phyloP scores from a whole-genome alignment of 2,329 filamentous ascomycete species.

The Diaporthe sp. region DNA sequence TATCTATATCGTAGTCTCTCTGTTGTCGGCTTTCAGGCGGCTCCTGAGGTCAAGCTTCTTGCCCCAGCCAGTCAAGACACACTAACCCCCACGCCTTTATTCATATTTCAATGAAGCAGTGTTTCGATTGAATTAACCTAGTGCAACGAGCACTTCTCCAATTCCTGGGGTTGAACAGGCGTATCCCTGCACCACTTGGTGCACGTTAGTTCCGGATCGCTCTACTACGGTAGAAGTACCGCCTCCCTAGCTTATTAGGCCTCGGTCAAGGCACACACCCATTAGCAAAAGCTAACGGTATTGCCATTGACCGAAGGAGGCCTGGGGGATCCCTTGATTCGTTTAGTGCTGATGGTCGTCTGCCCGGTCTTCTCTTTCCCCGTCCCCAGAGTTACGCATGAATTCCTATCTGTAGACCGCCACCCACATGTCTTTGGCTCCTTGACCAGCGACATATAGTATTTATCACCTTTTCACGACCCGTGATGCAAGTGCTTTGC shows the following conservation, averaged over 20 bases:
- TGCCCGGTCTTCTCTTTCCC: not conserved
- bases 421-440: not conserved
- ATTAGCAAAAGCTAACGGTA: not conserved
- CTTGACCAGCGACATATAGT: not conserved
- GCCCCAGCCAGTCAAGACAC: not conserved
- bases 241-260: not conserved
- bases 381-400: not conserved
- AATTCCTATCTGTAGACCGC: too few species aligned
- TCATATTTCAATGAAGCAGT: not conserved
- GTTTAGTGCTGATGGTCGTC: not conserved
- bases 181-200: not conserved
- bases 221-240: not conserved
- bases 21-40: not conserved
- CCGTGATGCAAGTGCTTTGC: not conserved
- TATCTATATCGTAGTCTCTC: not conserved
- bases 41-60: not conserved
- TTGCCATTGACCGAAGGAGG: not conserved
- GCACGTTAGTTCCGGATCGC: not conserved
- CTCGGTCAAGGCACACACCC: not conserved
- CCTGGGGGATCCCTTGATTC: not conserved
- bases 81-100: not conserved
- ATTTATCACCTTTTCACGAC: not conserved
- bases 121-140: not conserved
- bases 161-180: not conserved
- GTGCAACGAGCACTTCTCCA: not conserved